Evolutionary conservation across 2,329 filamentous ascomycete genomes (phyloP).

Genomic region (Hypoxylon sp.): DNA sequence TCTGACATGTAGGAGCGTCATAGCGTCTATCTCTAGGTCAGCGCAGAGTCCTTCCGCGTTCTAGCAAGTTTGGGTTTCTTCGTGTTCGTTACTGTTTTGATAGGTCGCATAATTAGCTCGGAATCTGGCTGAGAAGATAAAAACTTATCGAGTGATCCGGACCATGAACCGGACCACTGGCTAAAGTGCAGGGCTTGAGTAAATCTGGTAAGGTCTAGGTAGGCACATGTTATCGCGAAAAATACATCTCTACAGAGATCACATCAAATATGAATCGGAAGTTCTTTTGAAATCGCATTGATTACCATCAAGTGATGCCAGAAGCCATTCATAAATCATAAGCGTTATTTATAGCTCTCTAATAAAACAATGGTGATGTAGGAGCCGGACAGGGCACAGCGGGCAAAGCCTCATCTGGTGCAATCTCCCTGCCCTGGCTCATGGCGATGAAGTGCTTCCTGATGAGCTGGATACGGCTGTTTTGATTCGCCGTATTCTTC

Average conservation of each 20-base stretch:
- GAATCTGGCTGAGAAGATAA: too few species aligned
- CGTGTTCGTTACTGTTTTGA: too few species aligned
- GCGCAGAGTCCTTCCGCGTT: too few species aligned
- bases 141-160: too few species aligned
- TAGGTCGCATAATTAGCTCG: too few species aligned
- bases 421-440: slow-evolving; percentile 55
- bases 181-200: too few species aligned
- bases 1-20: too few species aligned
- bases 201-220: too few species aligned
- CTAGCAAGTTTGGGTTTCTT: too few species aligned
- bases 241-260: background rate
- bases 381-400: slow-evolving; percentile 58
- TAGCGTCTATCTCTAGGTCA: too few species aligned
- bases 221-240: too few species aligned
- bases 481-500: slow-evolving; percentile 56
- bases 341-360: background rate
- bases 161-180: too few species aligned
- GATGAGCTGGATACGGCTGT: slow-evolving; percentile 59
- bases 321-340: background rate
- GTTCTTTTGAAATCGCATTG: background rate
- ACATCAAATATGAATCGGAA: background rate
- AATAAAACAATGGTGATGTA: slow-evolving; percentile 26
- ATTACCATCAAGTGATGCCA: background rate
- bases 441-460: slow-evolving; percentile 61
- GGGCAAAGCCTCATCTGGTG: slow-evolving; percentile 55